These are phyloP conservation scores for Sordariomycetes sp. DNA, from an alignment of 2,329 filamentous ascomycete genomes.

Conservation along the genomic window DNA sequence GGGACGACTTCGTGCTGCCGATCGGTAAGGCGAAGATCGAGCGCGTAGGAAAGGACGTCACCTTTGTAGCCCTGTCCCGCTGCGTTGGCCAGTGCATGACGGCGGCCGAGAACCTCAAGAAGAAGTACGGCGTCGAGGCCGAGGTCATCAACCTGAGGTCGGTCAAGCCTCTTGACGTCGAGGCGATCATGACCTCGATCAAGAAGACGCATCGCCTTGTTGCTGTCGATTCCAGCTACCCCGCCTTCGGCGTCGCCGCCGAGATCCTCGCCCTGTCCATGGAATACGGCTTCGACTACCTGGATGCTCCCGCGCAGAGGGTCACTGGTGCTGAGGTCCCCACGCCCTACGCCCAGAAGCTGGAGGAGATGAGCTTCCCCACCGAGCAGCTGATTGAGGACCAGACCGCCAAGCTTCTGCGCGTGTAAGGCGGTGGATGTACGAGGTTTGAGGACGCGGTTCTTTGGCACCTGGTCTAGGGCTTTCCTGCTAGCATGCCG, in stretches of 20 bases:
- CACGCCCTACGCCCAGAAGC: conserved; percentile 84
- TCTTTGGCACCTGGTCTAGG: neutral
- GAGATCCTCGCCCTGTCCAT: conserved; percentile 91
- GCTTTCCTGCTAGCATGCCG: neutral
- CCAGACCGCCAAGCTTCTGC: conserved; percentile 82
- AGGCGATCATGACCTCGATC: conserved; percentile 90
- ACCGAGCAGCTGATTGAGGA: conserved; percentile 78
- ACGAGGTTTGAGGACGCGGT: neutral
- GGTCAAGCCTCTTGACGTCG: conserved; percentile 91
- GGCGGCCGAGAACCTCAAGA: conserved; percentile 84
- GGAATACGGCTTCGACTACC: conserved; percentile 98
- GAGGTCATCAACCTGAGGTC: conserved; percentile 98
- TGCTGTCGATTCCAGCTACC: conserved; percentile 91
- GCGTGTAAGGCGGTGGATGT: conserved; percentile 43
- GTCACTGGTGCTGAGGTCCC: conserved; percentile 96
- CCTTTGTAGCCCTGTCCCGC: conserved; percentile 87
- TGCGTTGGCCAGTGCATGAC: conserved; percentile 86
- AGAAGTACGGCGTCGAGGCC: conserved; percentile 89
- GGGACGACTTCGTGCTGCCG: conserved; percentile 91
- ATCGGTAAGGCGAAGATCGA: conserved; percentile 99
- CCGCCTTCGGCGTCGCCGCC: conserved; percentile 82
- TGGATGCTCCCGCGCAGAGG: conserved; percentile 85
- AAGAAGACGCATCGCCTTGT: conserved; percentile 97
- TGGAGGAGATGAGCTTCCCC: conserved; percentile 95
- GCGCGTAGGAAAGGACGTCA: conserved; percentile 89